Conservation (phyloP, 2,329 filamentous ascomycete genomes). For the Aspergillus sp. region DNA sequence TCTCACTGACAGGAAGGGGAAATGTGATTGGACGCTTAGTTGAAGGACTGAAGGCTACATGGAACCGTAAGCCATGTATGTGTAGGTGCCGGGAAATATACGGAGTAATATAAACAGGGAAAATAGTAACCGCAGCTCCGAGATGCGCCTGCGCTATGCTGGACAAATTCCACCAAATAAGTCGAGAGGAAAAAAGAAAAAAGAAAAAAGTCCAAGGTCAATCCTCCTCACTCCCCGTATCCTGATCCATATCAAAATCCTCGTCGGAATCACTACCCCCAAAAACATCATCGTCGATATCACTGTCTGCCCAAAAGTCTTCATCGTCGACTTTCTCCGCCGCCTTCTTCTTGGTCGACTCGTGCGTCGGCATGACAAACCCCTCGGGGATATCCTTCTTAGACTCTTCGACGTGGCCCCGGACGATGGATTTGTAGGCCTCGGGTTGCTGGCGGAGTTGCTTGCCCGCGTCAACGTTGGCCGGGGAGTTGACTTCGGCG, state of each 20-base stretch:
- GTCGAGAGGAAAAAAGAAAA: background rate
- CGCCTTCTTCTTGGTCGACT: conserved; percentile 51
- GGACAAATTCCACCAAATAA: background rate
- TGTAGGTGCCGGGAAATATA: too few species aligned
- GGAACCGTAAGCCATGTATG: too few species aligned
- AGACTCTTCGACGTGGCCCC: conserved; percentile 61
- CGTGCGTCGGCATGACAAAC: conserved; percentile 72
- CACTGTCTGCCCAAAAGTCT: conserved; percentile 73
- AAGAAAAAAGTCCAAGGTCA: conserved; percentile 1
- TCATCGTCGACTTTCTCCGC: conserved; percentile 60
- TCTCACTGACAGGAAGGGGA: too few species aligned
- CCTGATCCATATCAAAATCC: conserved; percentile 37
- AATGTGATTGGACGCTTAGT: too few species aligned
- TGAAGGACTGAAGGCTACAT: too few species aligned
- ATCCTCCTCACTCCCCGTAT: conserved; percentile 53
- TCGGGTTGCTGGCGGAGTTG: conserved; percentile 67
- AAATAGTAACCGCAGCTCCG: background rate
- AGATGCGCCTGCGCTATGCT: conserved; percentile 10
- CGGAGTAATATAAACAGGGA: too few species aligned
- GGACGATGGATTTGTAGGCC: conserved; percentile 62
- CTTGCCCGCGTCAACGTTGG: conserved; percentile 88
- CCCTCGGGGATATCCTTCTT: conserved; percentile 71
- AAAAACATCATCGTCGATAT: conserved; percentile 65
- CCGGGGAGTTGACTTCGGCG: conserved; percentile 84
- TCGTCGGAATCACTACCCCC: conserved; percentile 59